Evolutionary conservation across 2,329 filamentous ascomycete species (phyloP).

Genomic region (Cordyceps javanica): DNA sequence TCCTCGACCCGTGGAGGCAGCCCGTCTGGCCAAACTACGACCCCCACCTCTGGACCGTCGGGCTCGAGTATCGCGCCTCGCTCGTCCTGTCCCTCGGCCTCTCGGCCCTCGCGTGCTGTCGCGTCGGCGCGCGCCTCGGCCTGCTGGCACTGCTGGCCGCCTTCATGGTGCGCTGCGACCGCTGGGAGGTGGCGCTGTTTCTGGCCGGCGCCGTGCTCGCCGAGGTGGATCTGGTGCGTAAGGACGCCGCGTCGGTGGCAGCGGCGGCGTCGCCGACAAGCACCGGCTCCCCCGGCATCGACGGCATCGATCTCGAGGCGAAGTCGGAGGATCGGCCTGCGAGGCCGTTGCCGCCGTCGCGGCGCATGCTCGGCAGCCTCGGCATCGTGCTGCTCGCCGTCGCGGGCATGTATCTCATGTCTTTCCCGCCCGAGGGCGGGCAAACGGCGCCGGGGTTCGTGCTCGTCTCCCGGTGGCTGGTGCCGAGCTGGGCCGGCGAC

Average conservation of each 20-base stretch:
- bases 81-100: conserved; percentile 2
- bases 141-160: neutral
- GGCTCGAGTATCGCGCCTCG: conserved; percentile 10
- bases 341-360: neutral
- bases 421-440: neutral
- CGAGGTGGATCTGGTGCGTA: neutral
- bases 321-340: neutral
- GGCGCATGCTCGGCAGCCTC: neutral
- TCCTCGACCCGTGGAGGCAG: neutral
- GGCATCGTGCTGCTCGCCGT: neutral
- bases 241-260: neutral
- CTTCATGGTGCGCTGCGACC: neutral
- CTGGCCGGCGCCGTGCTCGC: conserved; percentile 1
- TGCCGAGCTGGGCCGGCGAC: neutral
- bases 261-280: neutral
- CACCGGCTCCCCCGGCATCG: too few relatives aligned
- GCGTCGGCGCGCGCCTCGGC: neutral
- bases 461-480: neutral
- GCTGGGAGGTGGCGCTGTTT: conserved; percentile 8
- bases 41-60: conserved; percentile 11
- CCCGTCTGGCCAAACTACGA: conserved; percentile 6
- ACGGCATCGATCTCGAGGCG: neutral
- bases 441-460: neutral
- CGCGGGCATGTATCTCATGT: conserved; percentile 7
- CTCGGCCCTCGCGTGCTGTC: neutral